Evolutionary conservation across 129 eudicot species (phyloP).

Genomic region (carrot (Daucus carota)): DNA sequence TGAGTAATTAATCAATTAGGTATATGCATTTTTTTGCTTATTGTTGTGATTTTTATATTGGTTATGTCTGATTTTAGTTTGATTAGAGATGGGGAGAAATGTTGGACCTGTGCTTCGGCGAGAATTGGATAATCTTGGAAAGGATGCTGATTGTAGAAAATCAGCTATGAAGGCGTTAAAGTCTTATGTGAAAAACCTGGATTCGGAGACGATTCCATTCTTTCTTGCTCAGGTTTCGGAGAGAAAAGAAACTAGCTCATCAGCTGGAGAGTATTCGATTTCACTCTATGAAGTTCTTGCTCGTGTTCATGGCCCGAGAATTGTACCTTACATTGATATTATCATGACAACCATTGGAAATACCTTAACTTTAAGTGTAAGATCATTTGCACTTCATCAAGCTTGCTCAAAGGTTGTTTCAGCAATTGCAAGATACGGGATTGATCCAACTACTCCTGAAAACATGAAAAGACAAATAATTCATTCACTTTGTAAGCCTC

Average conservation of each 20-base stretch:
- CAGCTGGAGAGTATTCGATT: constrained; percentile 81
- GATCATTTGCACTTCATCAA: constrained; percentile 93
- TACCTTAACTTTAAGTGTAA: constrained; percentile 61
- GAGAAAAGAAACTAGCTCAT: constrained; percentile 62
- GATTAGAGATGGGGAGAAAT: constrained; percentile 51
- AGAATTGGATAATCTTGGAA: constrained; percentile 80
- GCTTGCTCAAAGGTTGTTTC: constrained; percentile 96
- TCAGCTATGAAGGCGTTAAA: constrained; percentile 91
- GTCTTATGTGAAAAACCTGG: constrained; percentile 76
- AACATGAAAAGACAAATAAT: constrained; percentile 50
- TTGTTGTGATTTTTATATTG: background rate
- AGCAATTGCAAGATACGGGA: constrained; percentile 83
- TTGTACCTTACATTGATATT: constrained; percentile 70
- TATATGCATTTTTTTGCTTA: background rate
- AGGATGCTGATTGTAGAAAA: constrained; percentile 77
- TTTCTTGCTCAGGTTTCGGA: constrained; percentile 96
- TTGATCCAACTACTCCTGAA: constrained; percentile 73
- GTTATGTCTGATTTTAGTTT: background rate
- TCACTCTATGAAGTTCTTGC: constrained; percentile 92
- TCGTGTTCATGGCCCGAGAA: constrained; percentile 83
- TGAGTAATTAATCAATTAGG: background rate
- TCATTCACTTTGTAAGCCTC: constrained; percentile 77
- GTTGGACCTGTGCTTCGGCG: constrained; percentile 61
- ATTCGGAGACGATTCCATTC: constrained; percentile 70
- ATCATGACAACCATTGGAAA: constrained; percentile 72